A percentile compares a stretch with the other conserved stretches of the same genome.
These are phyloP conservation scores for Wickerhamomyces pijperi DNA, from an alignment of 805 yeast genomes.

Conservation along the genomic window DNA sequence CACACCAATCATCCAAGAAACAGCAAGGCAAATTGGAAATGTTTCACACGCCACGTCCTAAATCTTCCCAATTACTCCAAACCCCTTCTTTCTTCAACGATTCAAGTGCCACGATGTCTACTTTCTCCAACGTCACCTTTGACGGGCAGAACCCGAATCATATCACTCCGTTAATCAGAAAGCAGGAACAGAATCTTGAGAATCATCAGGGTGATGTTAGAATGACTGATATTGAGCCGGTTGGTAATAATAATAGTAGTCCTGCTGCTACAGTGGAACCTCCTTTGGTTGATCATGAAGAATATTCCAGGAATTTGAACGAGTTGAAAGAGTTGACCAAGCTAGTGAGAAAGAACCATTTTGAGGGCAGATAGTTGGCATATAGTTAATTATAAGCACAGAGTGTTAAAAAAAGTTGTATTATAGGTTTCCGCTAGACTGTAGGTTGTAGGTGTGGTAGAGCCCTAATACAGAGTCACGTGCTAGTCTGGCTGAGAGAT, in stretches of 20 bases:
- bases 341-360: slow-evolving; percentile 14
- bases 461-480: too few relatives aligned
- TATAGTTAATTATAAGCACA: too few relatives aligned
- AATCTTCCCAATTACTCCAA: slow-evolving; percentile 18
- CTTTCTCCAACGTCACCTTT: slow-evolving; percentile 17
- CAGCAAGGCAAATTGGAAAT: slow-evolving; percentile 11
- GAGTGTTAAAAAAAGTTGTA: too few relatives aligned
- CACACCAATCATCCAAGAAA: slow-evolving; percentile 2
- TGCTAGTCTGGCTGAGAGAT: too few relatives aligned
- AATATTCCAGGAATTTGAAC: slow-evolving; percentile 12
- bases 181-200: too few relatives aligned
- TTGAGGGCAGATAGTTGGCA: slow-evolving; percentile 3
- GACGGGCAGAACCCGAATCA: slow-evolving; percentile 5
- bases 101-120: slow-evolving; percentile 14
- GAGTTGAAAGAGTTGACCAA: slow-evolving; percentile 16
- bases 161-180: slow-evolving; percentile 6
- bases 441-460: too few relatives aligned
- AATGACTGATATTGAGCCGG: not conserved
- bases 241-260: not conserved
- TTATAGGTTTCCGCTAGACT: too few relatives aligned
- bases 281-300: not conserved
- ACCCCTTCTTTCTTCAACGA: slow-evolving; percentile 16
- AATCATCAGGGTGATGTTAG: not conserved
- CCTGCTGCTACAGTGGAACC: too few relatives aligned
- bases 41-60: slow-evolving; percentile 19